Evolutionary conservation across 2,329 filamentous ascomycete genomes (phyloP), one percentile per base, ranked within the genome.

Genomic region (Pseudogymnoascus sp.): DNA sequence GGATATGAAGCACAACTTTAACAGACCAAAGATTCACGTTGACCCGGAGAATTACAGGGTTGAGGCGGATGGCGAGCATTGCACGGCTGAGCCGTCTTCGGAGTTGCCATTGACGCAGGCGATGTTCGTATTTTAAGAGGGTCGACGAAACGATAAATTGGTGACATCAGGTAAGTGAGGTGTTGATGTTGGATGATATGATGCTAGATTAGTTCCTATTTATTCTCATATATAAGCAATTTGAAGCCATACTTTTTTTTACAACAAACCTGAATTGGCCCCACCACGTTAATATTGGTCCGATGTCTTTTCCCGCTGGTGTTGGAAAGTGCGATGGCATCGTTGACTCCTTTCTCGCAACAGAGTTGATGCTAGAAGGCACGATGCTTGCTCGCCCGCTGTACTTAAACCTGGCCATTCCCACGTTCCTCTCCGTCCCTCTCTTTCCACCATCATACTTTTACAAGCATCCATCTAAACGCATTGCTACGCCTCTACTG

Each of bases 31-130:
- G 76, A 97, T 97, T 90, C 85, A 79, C 68, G 92, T 97, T 63
- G 92, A 97, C 73, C 89, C 93, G 4, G 93, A 97, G 80, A 86
- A 83, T 69, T 97, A 97, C 76, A 82, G 79, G 14, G 92, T 97
- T 25, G 86, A 93, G 76, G 92, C 92, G 1, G 91, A 96, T 74
- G 91, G 90, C 0, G 74, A 82, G 73, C 77, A 86, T 35, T 92
- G 89, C 70, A 81, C 77, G 41, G 90, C 90, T 0, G 89, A 88
- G 73, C 89, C 91, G 3, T 83, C 88, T 20, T 78, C 79, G 25
- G 79, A 71, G 59, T 73, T 97, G 74, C 91, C 91, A 6, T 77
- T 96, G 71, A 85, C 88, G 62, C 91, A 96, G 77, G 78, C 75
- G 12, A 92, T 83, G 70, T 96, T 86, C 73, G 83, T 92, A 59